A percentile compares a stretch with the other conserved stretches of the same genome.
Evolutionary conservation across 352 stramenopile genomes (phyloP).

Genomic region (Globisporangium emineosum): DNA sequence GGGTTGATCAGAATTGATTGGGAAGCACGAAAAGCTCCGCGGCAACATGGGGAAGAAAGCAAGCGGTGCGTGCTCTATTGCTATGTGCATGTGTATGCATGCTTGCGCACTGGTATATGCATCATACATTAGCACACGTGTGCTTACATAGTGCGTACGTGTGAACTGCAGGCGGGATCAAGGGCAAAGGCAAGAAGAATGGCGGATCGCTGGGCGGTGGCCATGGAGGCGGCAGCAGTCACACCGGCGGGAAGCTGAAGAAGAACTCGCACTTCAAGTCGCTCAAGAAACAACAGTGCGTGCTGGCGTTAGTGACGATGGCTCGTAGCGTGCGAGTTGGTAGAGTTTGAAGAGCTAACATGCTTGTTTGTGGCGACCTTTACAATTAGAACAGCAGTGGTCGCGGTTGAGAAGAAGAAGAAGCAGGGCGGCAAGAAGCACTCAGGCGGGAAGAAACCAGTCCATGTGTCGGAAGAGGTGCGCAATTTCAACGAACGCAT

Average conservation of each 20-base stretch:
- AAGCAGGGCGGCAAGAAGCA: slow-evolving; percentile 22
- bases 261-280: slow-evolving; percentile 66
- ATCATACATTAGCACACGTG: not conserved
- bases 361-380: not conserved
- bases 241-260: slow-evolving; percentile 43
- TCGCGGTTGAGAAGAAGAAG: slow-evolving; percentile 38
- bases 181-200: slow-evolving; percentile 23
- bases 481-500: slow-evolving; percentile 82
- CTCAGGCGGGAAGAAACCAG: slow-evolving; percentile 26
- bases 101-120: no score
- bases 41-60: slow-evolving; percentile 46
- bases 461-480: slow-evolving; percentile 50
- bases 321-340: not conserved
- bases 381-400: slow-evolving; percentile 28
- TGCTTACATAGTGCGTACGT: not conserved
- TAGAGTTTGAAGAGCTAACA: not conserved
- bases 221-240: not conserved
- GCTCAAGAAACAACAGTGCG: slow-evolving; percentile 60
- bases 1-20: slow-evolving; percentile 14
- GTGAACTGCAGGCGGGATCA: slow-evolving; percentile 12
- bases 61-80: slow-evolving; percentile 18
- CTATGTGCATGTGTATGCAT: slow-evolving; percentile 13
- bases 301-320: not conserved
- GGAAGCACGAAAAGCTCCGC: slow-evolving; percentile 14
- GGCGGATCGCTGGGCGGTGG: not conserved